phyloP scores from a whole-genome alignment of 495 filamentous ascomycete genomes.

The Talaromyces nanjingensis region DNA sequence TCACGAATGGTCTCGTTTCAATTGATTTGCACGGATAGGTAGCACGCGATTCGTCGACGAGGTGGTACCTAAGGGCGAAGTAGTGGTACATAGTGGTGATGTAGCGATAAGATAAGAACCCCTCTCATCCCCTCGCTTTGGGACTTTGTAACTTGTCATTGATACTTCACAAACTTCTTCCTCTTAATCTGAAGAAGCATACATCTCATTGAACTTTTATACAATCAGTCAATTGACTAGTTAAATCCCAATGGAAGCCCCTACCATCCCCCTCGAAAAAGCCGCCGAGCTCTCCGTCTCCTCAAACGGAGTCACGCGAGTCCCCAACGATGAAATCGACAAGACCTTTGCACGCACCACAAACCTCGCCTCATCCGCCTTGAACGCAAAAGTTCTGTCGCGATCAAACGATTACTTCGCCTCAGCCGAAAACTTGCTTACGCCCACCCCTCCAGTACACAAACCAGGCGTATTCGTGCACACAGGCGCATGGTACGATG shows the following conservation, averaged over 20 bases:
- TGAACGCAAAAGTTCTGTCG: conserved; percentile 67
- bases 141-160: background rate
- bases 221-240: background rate
- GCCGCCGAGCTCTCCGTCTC: conserved; percentile 14
- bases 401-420: conserved; percentile 90
- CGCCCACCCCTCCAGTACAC: conserved; percentile 64
- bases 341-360: conserved; percentile 50
- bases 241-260: background rate
- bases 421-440: conserved; percentile 71
- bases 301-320: conserved; percentile 23
- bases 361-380: conserved; percentile 71
- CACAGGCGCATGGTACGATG: conserved; percentile 90
- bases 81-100: background rate
- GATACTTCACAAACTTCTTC: background rate
- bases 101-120: conserved; percentile 3
- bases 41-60: background rate
- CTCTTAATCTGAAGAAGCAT: background rate
- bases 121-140: background rate
- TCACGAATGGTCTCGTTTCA: background rate
- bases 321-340: conserved; percentile 59
- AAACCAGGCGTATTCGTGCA: conserved; percentile 77
- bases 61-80: background rate
- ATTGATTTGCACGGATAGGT: background rate
- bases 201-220: background rate
- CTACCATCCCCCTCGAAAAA: background rate